Percentiles rank a stretch among this genome's conserved stretches.
Evolutionary conservation across 2,329 filamentous ascomycete species (phyloP).

Genomic region (Colletotrichum spinosum): DNA sequence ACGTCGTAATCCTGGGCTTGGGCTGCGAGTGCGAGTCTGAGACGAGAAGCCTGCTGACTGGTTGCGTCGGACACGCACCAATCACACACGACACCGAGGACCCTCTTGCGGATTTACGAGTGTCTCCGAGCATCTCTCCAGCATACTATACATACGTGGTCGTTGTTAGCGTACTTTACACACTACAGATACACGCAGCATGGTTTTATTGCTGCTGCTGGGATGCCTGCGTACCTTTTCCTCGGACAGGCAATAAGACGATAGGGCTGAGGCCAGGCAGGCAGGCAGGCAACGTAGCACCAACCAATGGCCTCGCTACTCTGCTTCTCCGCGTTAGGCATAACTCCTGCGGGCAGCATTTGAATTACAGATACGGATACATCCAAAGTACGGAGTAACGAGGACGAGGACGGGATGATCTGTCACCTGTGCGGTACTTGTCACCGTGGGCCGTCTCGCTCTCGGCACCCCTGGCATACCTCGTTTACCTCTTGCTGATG

Average conservation of each 20-base stretch:
- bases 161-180: background rate
- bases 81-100: constrained; percentile 23
- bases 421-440: background rate
- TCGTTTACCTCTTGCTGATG: background rate
- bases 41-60: constrained; percentile 26
- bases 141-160: background rate
- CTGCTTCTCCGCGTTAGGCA: constrained; percentile 28
- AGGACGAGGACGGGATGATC: too few relatives aligned
- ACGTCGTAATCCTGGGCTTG: background rate
- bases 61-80: constrained; percentile 27
- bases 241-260: background rate
- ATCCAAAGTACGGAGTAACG: too few relatives aligned
- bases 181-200: background rate
- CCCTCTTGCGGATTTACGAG: constrained; percentile 31
- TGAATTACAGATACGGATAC: too few relatives aligned
- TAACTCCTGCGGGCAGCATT: constrained; percentile 10
- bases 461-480: background rate
- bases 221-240: background rate
- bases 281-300: constrained; percentile 22
- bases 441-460: constrained; percentile 18
- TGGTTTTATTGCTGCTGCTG: background rate
- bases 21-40: constrained; percentile 29
- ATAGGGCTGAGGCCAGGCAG: constrained; percentile 27
- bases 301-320: constrained; percentile 5
- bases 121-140: constrained; percentile 19